Evolutionary conservation across 768 basidiomycete species (phyloP), one percentile per base, ranked within the genome.

Genomic region (Kwoniella bestiolae): DNA sequence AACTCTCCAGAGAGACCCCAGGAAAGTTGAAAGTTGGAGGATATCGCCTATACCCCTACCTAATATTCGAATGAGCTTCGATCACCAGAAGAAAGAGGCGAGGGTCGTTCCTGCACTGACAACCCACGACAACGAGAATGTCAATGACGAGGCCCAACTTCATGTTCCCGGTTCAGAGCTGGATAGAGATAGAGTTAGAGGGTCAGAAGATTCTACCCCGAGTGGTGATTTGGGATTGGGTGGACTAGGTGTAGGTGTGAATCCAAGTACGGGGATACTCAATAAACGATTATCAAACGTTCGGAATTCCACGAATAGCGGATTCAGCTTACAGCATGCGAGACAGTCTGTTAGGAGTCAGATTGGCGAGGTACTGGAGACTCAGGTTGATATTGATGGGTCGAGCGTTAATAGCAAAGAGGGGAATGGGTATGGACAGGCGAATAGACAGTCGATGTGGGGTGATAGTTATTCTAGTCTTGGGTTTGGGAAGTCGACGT

Each of bases 41-140:
- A 51, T 51, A 26, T 51, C 50, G 8, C 50, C 50, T 51, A 51
- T 51, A 28, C 50, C 50, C 12, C n/a, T 51, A 51, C 50, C 50
- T 29, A 51, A 51, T 18, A 51, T 51, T 28, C 50, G 26, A 12
- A 51, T 51, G 50, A 26, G 25, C 9, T 51, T 28, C 26, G 50
- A 51, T 49, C 46, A 26, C 29, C 50, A 51, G 26, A 21, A 16
- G 21, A 16, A 51, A 26, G 25, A 51, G 29, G 21, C 26, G 9
- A 49, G 23, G 25, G 7, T 49, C 7, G 25, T 26, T 23, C 25
- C 23, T 41, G 18, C 38, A n/a, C n/a, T n/a, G n/a, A n/a, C n/a
- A n/a, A 11, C 38, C 12, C 5, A 41, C 38, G 38, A 41, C 38
- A 5, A 16, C 18, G n/a, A n/a, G n/a, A n/a, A n/a, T n/a, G n/a